Conservation (phyloP, 768 basidiomycete genomes). For the Xerocomellus dryophilus region DNA sequence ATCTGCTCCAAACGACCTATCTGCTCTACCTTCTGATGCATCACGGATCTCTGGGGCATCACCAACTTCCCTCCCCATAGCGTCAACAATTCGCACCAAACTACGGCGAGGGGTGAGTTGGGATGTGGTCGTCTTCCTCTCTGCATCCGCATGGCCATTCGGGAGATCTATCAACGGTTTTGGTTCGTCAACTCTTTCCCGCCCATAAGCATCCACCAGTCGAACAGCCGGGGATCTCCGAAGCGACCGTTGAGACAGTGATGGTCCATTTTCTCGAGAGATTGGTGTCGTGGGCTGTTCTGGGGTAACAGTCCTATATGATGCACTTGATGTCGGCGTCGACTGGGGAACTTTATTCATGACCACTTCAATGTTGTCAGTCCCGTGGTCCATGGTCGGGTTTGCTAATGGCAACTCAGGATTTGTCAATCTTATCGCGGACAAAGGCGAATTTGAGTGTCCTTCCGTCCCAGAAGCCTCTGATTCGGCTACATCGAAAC, state of each 20-base stretch:
- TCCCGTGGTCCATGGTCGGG: background rate
- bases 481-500: constrained; percentile 55
- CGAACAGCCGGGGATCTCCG: constrained; percentile 55
- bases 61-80: constrained; percentile 62
- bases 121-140: constrained; percentile 10
- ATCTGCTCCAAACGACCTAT: constrained; percentile 21
- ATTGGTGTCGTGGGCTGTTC: constrained; percentile 25
- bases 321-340: background rate
- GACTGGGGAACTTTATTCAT: constrained; percentile 3
- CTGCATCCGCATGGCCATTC: constrained; percentile 20
- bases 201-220: constrained; percentile 70
- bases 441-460: constrained; percentile 24
- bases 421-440: constrained; percentile 26
- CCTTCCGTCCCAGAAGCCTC: constrained; percentile 32
- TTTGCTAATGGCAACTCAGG: constrained; percentile 17
- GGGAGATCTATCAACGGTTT: background rate
- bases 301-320: constrained; percentile 19
- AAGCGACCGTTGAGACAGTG: constrained; percentile 32
- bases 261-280: constrained; percentile 24
- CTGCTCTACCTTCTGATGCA: constrained; percentile 13
- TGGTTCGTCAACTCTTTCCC: constrained; percentile 36
- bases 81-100: constrained; percentile 60
- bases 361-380: constrained; percentile 10
- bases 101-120: constrained; percentile 32
- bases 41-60: constrained; percentile 35